phyloP scores from a whole-genome alignment of 2,329 filamentous ascomycete genomes.

The Fusarium equiseti region DNA sequence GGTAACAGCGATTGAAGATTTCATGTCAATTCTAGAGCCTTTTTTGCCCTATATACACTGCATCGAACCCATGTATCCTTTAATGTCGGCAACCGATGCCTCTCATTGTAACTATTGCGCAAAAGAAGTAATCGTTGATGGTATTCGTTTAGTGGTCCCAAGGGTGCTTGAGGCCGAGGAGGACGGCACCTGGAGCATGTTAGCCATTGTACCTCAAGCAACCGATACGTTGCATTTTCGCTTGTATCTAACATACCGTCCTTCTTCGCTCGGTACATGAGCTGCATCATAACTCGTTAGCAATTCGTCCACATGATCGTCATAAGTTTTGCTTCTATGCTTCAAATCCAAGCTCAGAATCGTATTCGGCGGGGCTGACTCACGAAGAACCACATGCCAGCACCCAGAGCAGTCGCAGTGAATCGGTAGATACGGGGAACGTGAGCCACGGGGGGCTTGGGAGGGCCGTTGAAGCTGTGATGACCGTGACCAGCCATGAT shows the following conservation, averaged over 20 bases:
- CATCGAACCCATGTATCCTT: slow-evolving; percentile 12
- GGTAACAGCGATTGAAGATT: slow-evolving; percentile 3
- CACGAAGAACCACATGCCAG: slow-evolving; percentile 99
- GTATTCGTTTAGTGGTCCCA: slow-evolving; percentile 82
- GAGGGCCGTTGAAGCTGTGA: slow-evolving; percentile 51
- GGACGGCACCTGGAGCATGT: slow-evolving; percentile 69
- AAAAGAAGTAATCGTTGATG: slow-evolving; percentile 31
- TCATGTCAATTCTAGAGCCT: slow-evolving; percentile 33
- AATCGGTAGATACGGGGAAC: slow-evolving; percentile 80
- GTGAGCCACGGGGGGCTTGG: slow-evolving; percentile 60
- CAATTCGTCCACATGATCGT: slow-evolving; percentile 9
- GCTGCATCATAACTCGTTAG: slow-evolving; percentile 60
- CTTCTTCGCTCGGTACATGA: slow-evolving; percentile 97
- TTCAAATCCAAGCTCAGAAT: not conserved
- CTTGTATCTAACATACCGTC: slow-evolving; percentile 70
- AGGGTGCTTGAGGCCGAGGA: slow-evolving; percentile 94
- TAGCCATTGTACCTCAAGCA: slow-evolving; percentile 4
- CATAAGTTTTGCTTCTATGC: not conserved
- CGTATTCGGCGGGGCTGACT: slow-evolving; percentile 51
- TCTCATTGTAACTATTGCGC: slow-evolving; percentile 21
- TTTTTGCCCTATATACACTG: slow-evolving; percentile 42
- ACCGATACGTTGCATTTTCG: not conserved
- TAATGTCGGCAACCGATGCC: slow-evolving; percentile 7
- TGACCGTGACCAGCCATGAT: slow-evolving; percentile 46
- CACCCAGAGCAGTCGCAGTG: slow-evolving; percentile 86